Conservation (phyloP, 768 basidiomycete genomes). For the Filobasidium floriforme region DNA sequence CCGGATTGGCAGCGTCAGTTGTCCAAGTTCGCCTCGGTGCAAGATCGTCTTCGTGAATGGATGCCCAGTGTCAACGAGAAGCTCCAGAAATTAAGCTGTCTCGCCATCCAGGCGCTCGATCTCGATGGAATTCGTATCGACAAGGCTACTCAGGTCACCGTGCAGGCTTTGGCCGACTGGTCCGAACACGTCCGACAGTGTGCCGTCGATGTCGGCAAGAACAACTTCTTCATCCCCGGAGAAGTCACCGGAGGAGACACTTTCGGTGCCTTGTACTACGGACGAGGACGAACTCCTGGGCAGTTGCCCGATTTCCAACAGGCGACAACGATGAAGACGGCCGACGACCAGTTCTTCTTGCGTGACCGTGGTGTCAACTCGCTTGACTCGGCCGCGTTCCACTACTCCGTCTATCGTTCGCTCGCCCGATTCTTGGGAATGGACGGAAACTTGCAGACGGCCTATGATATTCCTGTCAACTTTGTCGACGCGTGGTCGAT, state of each 20-base stretch:
- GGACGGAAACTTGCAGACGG: conserved; percentile 89
- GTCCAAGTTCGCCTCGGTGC: conserved; percentile 90
- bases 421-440: conserved; percentile 82
- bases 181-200: conserved; percentile 64
- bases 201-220: conserved; percentile 64
- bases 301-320: conserved; percentile 63
- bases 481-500: conserved; percentile 86
- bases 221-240: conserved; percentile 81
- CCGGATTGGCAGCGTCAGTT: conserved; percentile 70
- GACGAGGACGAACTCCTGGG: conserved; percentile 75
- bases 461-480: conserved; percentile 72
- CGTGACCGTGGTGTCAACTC: conserved; percentile 57
- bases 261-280: conserved; percentile 78
- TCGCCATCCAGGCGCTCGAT: conserved; percentile 79
- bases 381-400: conserved; percentile 78
- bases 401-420: conserved; percentile 86
- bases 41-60: conserved; percentile 94
- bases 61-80: conserved; percentile 67
- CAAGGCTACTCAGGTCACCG: conserved; percentile 84
- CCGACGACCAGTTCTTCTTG: conserved; percentile 66
- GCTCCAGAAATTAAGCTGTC: conserved; percentile 70
- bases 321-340: conserved; percentile 60
- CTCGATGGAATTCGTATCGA: conserved; percentile 92
- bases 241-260: conserved; percentile 92
- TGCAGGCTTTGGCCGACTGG: conserved; percentile 73